Conservation (phyloP, 345 rosid genomes). For the Anastatica hierochuntica region DNA sequence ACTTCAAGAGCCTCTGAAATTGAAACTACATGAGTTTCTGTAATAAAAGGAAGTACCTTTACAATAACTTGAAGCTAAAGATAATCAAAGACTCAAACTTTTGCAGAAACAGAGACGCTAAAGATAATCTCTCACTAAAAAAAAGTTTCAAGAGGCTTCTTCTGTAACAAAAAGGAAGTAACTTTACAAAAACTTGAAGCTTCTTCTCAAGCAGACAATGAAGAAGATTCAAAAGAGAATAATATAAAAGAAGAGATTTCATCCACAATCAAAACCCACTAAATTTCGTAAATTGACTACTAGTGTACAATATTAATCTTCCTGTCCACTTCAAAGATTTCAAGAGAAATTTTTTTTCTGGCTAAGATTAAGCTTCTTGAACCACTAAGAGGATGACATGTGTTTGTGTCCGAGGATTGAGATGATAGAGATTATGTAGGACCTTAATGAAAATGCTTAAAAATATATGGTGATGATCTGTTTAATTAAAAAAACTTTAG, state of each 20-base stretch:
- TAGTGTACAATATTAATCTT: constrained; percentile 18
- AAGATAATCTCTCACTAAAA: no score
- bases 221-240: no score
- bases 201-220: constrained; percentile 12
- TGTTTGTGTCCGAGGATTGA: constrained; percentile 19
- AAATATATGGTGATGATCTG: no score
- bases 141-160: no score
- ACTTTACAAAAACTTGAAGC: constrained; percentile 12
- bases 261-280: constrained; percentile 8
- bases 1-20: no score
- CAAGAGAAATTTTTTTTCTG: background rate
- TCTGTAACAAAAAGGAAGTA: no score
- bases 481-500: background rate
- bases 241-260: no score
- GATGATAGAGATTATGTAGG: no score
- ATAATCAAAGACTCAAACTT: constrained; percentile 6
- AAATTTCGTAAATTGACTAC: background rate
- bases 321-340: constrained; percentile 14
- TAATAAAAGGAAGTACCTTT: no score
- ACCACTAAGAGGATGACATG: constrained; percentile 20
- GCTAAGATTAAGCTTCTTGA: constrained; percentile 13
- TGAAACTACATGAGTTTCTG: no score
- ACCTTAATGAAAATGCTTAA: no score
- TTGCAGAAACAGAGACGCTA: constrained; percentile 10
- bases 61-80: background rate